These are phyloP conservation scores for Phaeosphaeria sp. DNA, from an alignment of 2,329 filamentous ascomycete species.

Conservation along the genomic window DNA sequence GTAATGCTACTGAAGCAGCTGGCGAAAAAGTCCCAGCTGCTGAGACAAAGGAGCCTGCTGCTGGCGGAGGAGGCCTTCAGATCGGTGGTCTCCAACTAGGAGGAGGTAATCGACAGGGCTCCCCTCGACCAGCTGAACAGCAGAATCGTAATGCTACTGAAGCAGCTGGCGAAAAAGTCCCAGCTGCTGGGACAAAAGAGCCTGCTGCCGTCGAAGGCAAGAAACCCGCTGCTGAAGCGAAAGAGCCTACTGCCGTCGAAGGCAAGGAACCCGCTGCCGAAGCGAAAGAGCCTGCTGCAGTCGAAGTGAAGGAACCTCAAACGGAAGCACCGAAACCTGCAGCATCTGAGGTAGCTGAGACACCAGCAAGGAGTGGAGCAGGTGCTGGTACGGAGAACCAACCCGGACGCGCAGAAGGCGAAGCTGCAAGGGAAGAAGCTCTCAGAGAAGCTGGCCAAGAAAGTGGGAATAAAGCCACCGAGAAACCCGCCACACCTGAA, in stretches of 20 bases:
- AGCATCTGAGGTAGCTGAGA: neutral
- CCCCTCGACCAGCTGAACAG: slow-evolving; percentile 3
- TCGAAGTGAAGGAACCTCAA: slow-evolving; percentile 7
- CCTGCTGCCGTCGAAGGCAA: slow-evolving; percentile 9
- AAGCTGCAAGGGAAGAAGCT: neutral
- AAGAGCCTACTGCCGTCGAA: slow-evolving; percentile 15
- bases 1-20: slow-evolving; percentile 12
- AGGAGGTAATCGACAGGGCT: slow-evolving; percentile 34
- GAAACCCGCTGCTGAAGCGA: slow-evolving; percentile 23
- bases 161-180: neutral
- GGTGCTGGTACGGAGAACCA: slow-evolving; percentile 28
- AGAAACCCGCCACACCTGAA: slow-evolving; percentile 8
- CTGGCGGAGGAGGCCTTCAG: slow-evolving; percentile 10
- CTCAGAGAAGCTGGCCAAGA: slow-evolving; percentile 13
- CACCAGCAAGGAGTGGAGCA: slow-evolving; percentile 4
- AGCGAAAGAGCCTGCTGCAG: slow-evolving; percentile 6
- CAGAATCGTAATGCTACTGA: slow-evolving; percentile 10
- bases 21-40: slow-evolving; percentile 9
- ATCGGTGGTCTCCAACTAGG: slow-evolving; percentile 36
- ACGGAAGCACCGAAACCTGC: slow-evolving; percentile 6
- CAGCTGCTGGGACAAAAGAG: slow-evolving; percentile 12
- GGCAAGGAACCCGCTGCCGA: slow-evolving; percentile 20
- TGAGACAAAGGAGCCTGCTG: slow-evolving; percentile 1
- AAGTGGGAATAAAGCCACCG: slow-evolving; percentile 7
- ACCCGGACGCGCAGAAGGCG: slow-evolving; percentile 20